Evolutionary conservation across 768 basidiomycete genomes (phyloP).

Genomic region (Pleurotus giganteus): DNA sequence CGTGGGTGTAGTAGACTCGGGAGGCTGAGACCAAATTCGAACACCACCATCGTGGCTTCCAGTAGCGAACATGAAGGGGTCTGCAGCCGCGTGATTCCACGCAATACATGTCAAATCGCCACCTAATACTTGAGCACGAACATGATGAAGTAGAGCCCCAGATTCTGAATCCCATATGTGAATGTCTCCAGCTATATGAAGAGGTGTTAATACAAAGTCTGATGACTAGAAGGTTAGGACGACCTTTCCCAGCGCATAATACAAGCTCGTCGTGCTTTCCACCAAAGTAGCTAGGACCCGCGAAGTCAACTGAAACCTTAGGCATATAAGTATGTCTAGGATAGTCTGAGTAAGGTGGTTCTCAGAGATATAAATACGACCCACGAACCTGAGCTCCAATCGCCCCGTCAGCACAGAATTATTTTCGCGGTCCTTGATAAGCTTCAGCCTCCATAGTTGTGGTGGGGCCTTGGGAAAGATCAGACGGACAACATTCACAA

Average conservation of each 20-base stretch:
- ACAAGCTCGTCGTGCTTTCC: conserved; percentile 78
- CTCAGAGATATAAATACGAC: conserved; percentile 16
- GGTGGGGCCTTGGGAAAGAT: conserved; percentile 57
- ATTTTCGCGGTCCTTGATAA: conserved; percentile 52
- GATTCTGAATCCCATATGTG: conserved; percentile 88
- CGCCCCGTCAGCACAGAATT: conserved; percentile 29
- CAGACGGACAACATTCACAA: background rate
- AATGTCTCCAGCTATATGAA: conserved; percentile 65
- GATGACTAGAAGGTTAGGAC: conserved; percentile 6
- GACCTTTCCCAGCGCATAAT: conserved; percentile 75
- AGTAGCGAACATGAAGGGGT: conserved; percentile 74
- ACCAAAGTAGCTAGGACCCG: conserved; percentile 81
- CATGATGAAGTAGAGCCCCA: conserved; percentile 65
- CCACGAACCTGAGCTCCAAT: conserved; percentile 36
- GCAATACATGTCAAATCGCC: conserved; percentile 79
- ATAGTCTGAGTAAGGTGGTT: background rate
- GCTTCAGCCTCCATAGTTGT: conserved; percentile 72
- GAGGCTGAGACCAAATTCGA: conserved; percentile 63
- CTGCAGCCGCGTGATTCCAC: conserved; percentile 68
- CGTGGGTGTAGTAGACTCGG: background rate
- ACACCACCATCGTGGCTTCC: conserved; percentile 78
- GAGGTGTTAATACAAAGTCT: conserved; percentile 5
- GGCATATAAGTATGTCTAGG: conserved; percentile 72
- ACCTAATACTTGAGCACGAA: conserved; percentile 59
- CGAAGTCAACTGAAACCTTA: conserved; percentile 65